Evolutionary conservation across 768 basidiomycete genomes (phyloP).

Genomic region (Hypholoma fasciculare): DNA sequence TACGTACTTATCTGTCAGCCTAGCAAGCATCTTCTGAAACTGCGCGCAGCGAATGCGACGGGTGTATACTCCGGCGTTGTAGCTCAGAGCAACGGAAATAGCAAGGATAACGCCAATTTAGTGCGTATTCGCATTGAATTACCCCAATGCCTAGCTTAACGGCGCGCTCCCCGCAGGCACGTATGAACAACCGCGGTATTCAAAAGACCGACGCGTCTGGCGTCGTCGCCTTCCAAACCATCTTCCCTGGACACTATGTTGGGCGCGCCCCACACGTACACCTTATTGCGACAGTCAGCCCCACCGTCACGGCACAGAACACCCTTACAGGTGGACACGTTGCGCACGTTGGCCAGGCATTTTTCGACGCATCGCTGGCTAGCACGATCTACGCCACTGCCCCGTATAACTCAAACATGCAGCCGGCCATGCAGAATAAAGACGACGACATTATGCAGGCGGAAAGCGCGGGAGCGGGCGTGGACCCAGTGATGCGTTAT

Average conservation of each 20-base stretch:
- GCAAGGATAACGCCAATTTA: background rate
- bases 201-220: background rate
- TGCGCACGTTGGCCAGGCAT: background rate
- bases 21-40: background rate
- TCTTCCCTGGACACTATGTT: conserved; percentile 1
- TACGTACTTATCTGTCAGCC: background rate
- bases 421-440: background rate
- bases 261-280: background rate
- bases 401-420: background rate
- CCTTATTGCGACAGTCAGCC: background rate
- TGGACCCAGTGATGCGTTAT: background rate
- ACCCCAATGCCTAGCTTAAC: background rate
- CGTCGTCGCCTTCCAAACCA: background rate
- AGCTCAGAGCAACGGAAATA: background rate
- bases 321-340: background rate
- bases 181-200: conserved; percentile 2
- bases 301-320: background rate
- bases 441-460: background rate
- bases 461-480: background rate
- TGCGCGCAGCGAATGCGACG: background rate
- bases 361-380: background rate
- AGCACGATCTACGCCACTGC: background rate
- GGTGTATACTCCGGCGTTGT: conserved; percentile 3
- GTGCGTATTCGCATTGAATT: background rate
- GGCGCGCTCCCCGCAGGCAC: background rate